Percentiles rank a stretch among this genome's conserved stretches.
These are phyloP conservation scores for Allomyces javanicus DNA, from an alignment of 192 early-diverging fungal genomes.

Conservation along the genomic window DNA sequence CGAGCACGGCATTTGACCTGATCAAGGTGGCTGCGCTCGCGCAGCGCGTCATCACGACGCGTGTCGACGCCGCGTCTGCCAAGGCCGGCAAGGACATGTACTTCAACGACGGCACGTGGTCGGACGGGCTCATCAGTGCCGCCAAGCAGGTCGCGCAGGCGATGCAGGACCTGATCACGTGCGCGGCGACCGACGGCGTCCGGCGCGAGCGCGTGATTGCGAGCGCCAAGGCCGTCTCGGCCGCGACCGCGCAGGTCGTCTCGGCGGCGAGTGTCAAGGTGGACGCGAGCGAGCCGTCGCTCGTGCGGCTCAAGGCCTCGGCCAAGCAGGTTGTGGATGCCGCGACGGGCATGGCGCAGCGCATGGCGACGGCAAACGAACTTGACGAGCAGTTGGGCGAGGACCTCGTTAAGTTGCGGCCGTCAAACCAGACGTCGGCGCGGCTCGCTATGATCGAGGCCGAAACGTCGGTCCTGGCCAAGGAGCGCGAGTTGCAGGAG, in stretches of 20 bases:
- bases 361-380: not conserved
- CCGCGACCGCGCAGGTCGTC: slow-evolving; percentile 29
- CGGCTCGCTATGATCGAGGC: slow-evolving; percentile 20
- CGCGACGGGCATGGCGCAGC: not conserved
- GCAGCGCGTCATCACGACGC: slow-evolving; percentile 27
- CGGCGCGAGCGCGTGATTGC: slow-evolving; percentile 27
- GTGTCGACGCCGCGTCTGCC: slow-evolving; percentile 1
- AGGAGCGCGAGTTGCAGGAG: slow-evolving; percentile 37
- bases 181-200: slow-evolving; percentile 18
- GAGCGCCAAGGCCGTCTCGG: slow-evolving; percentile 17
- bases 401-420: not conserved
- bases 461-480: slow-evolving; percentile 28
- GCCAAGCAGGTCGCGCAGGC: slow-evolving; percentile 28
- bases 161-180: slow-evolving; percentile 27
- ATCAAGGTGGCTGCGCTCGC: slow-evolving; percentile 30
- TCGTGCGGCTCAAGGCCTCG: not conserved
- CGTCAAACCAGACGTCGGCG: not conserved
- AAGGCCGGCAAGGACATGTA: slow-evolving; percentile 11
- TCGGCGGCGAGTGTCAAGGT: slow-evolving; percentile 18
- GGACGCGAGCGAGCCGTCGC: not conserved
- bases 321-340: not conserved
- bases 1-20: slow-evolving; percentile 21
- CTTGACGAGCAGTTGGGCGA: not conserved
- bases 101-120: slow-evolving; percentile 39
- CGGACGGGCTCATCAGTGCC: slow-evolving; percentile 30